phyloP scores from a whole-genome alignment of 331 rosid species.

The Acacia pycnantha region DNA sequence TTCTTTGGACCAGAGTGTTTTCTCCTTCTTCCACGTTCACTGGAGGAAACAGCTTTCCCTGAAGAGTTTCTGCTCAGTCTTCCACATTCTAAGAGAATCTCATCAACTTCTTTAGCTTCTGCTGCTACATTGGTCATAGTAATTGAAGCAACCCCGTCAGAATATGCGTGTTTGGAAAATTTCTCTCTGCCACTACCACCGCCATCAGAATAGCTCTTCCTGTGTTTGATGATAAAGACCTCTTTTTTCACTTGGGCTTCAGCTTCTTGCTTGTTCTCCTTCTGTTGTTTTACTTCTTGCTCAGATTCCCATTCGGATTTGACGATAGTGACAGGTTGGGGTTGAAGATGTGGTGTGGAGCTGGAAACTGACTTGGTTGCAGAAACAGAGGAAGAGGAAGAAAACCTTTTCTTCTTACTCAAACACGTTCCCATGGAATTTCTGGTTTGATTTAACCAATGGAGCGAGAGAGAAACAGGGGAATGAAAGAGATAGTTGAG shows the following conservation, averaged over 20 bases:
- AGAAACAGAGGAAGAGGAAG: slow-evolving; percentile 32
- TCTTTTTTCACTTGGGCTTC: slow-evolving; percentile 59
- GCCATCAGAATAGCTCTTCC: slow-evolving; percentile 67
- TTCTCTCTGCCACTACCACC: slow-evolving; percentile 37
- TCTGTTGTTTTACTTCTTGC: slow-evolving; percentile 26
- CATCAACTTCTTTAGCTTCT: slow-evolving; percentile 40
- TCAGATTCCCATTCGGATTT: slow-evolving; percentile 30
- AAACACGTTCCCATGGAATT: slow-evolving; percentile 84
- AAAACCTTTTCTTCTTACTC: slow-evolving; percentile 67
- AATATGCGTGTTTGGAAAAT: slow-evolving; percentile 31
- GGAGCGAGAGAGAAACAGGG: neutral
- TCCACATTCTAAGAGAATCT: slow-evolving; percentile 71
- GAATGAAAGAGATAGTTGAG: neutral
- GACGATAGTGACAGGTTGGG: slow-evolving; percentile 17
- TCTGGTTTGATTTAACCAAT: slow-evolving; percentile 16
- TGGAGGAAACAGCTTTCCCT: slow-evolving; percentile 41
- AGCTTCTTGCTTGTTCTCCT: slow-evolving; percentile 27
- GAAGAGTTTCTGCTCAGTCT: slow-evolving; percentile 75
- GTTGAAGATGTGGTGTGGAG: neutral
- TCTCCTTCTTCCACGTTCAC: slow-evolving; percentile 40
- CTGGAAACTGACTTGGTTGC: slow-evolving; percentile 25
- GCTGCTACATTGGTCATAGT: neutral
- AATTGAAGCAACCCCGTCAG: slow-evolving; percentile 19
- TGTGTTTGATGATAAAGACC: slow-evolving; percentile 73
- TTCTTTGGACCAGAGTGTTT: slow-evolving; percentile 68